Conservation (phyloP, 1,284 basidiomycete genomes). For the Wolfiporia cocos region DNA sequence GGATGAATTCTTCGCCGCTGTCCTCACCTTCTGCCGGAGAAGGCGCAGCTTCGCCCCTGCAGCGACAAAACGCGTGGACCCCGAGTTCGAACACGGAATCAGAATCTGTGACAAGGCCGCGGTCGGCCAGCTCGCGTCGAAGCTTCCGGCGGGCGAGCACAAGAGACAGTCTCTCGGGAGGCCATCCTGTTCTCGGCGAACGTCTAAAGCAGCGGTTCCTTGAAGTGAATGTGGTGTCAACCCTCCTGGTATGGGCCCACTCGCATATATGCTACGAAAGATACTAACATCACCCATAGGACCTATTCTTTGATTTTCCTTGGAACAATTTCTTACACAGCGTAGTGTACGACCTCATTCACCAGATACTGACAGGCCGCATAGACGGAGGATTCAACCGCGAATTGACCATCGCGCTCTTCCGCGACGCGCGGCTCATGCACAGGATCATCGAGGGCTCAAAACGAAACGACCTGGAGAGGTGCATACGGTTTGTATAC, state of each 20-base stretch:
- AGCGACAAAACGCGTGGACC: conserved; percentile 19
- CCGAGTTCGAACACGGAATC: conserved; percentile 23
- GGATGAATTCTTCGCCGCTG: conserved; percentile 8
- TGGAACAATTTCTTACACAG: conserved; percentile 99
- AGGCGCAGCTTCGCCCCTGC: conserved; percentile 16
- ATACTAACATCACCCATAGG: conserved; percentile 36
- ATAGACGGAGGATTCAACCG: conserved; percentile 75
- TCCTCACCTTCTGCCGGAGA: conserved; percentile 12
- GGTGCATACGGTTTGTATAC: conserved; percentile 36
- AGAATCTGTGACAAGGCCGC: conserved; percentile 28
- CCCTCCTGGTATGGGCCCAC: conserved; percentile 57
- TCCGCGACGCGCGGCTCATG: conserved; percentile 75
- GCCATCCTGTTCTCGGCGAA: conserved; percentile 58
- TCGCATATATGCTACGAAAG: conserved; percentile 1
- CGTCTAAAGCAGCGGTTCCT: conserved; percentile 74
- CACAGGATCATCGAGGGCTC: conserved; percentile 83
- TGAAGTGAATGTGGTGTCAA: conserved; percentile 64
- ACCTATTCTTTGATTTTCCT: conserved; percentile 93
- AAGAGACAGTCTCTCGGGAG: conserved; percentile 21
- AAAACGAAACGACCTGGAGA: conserved; percentile 66
- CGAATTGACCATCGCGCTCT: conserved; percentile 75
- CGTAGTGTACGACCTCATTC: conserved; percentile 93
- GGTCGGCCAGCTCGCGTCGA: conserved; percentile 42
- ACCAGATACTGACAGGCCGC: conserved; percentile 90
- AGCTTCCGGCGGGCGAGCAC: conserved; percentile 42